Evolutionary conservation across 2,329 filamentous ascomycete genomes (phyloP), one percentile per base, ranked within the genome.

Genomic region (Fusarium praegraminearum): DNA sequence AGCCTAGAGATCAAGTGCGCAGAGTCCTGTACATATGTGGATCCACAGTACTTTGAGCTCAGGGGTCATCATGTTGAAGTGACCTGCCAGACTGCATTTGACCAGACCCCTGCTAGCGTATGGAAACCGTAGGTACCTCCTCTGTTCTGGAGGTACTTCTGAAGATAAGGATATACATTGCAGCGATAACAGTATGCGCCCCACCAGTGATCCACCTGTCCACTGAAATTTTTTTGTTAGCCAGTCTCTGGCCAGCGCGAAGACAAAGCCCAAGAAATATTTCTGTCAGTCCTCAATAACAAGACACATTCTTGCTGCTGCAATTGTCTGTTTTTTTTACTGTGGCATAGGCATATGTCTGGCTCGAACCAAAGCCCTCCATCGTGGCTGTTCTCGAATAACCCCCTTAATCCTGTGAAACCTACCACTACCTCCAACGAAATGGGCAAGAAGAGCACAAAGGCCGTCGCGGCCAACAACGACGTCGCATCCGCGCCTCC

Each of bases 351-450:
- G 71, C 72, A 76, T 74, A 82, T 82, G 80, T 79, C 78, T 58
- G 65, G 73, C 50, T 59, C 72, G 54, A 72, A 72, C 35, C 65
- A 72, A 56, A 69, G 71, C 54, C 80, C 77, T 72, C 82, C 82
- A 30, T 70, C 80, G 51, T 83, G 82, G 82, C 78, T 83, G 54
- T 83, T 83, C 68, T 80, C 80, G 47, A 83, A 82, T 57, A 83
- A 83, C 72, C 69, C 70, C 51, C 45, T 67, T 32, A 75, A 74
- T 54, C 64, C 73, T 36, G 64, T 69, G 24, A 62, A 61, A 43
- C 28, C 55, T 52, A 62, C 67, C 55, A 44, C 57, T 46, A 59
- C 64, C 55, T 45, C 59, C 53, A n/a, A 62, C 46, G 71, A 69
- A 40, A 82, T 82, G 80, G 78, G 74, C 67, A 81, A 79, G 67